A percentile compares a stretch with the other conserved stretches of the same genome.
These are phyloP conservation scores for Phenoliferia sp. DNA, from an alignment of 1,284 basidiomycete genomes.

Conservation along the genomic window DNA sequence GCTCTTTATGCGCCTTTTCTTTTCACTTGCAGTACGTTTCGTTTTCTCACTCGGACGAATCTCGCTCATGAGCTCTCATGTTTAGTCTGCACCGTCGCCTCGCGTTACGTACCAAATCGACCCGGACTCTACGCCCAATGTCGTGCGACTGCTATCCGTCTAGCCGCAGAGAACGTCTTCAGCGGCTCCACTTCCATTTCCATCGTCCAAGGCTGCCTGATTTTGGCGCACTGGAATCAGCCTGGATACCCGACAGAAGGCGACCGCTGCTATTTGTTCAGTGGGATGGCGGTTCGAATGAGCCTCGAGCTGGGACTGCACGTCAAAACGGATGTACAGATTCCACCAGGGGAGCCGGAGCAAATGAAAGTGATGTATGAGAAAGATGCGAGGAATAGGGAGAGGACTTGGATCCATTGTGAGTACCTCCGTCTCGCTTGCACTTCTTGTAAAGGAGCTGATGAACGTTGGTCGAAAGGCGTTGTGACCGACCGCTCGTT, in stretches of 20 bases:
- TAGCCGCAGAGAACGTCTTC: neutral
- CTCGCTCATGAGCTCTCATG: too few relatives aligned
- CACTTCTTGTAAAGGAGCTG: neutral
- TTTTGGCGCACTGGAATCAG: conserved; percentile 44
- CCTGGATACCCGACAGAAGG: conserved; percentile 55
- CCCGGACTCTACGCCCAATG: conserved; percentile 74
- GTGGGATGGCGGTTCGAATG: conserved; percentile 60
- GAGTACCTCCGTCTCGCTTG: neutral
- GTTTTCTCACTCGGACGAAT: neutral
- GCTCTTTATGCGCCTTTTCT: conserved; percentile 88
- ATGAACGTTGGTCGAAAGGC: neutral
- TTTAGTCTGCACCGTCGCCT: conserved; percentile 76
- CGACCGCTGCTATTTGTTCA: conserved; percentile 48
- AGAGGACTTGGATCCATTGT: conserved; percentile 42
- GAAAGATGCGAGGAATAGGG: conserved; percentile 44
- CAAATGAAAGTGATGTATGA: conserved; percentile 40
- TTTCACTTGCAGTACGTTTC: conserved; percentile 64
- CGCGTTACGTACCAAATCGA: conserved; percentile 78
- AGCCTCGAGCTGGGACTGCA: conserved; percentile 74
- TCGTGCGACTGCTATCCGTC: conserved; percentile 66
- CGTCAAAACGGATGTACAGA: conserved; percentile 59
- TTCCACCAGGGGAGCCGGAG: conserved; percentile 38
- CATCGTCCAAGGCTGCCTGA: conserved; percentile 45
- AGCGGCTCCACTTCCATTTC: conserved; percentile 88
- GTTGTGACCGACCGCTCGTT: conserved; percentile 4